A percentile compares a stretch with the other conserved stretches of the same genome.
Evolutionary conservation across 2,329 filamentous ascomycete species (phyloP).

Genomic region (Pezicula rhizophila): DNA sequence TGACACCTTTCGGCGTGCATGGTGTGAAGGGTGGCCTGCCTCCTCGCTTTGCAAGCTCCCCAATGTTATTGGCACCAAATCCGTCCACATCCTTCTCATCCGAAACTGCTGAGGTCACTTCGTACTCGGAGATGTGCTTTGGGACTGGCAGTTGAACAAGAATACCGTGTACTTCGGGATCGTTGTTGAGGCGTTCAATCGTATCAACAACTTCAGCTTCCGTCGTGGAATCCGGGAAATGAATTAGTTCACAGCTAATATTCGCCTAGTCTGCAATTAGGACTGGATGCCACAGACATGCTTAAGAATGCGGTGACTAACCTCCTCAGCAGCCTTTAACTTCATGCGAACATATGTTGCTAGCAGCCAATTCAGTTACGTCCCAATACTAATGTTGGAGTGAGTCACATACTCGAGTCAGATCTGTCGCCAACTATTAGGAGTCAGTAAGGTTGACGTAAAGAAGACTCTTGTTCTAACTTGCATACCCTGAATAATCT

Average conservation of each 20-base stretch:
- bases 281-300: not conserved
- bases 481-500: slow-evolving; percentile 82
- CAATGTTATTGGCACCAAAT: slow-evolving; percentile 90
- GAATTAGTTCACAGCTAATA: slow-evolving; percentile 80
- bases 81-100: slow-evolving; percentile 98
- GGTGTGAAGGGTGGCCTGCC: slow-evolving; percentile 85
- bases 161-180: slow-evolving; percentile 81
- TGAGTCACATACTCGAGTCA: slow-evolving; percentile 68
- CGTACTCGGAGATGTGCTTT: slow-evolving; percentile 82
- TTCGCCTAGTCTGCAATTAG: slow-evolving; percentile 57
- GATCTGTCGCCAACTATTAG: slow-evolving; percentile 77
- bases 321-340: slow-evolving; percentile 90
- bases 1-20: slow-evolving; percentile 95
- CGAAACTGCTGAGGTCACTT: slow-evolving; percentile 81
- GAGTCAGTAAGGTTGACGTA: not conserved
- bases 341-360: slow-evolving; percentile 99
- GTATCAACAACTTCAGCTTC: slow-evolving; percentile 82
- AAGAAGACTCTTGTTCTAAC: slow-evolving; percentile 4
- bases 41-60: slow-evolving; percentile 92
- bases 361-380: slow-evolving; percentile 36
- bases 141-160: slow-evolving; percentile 91
- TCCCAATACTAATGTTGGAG: slow-evolving; percentile 1
- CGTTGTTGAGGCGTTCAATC: slow-evolving; percentile 78
- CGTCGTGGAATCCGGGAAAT: slow-evolving; percentile 73
- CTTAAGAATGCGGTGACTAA: slow-evolving; percentile 32